These are phyloP conservation scores for Fragaria iinumae DNA, from an alignment of 306 rosid genomes.

Conservation along the genomic window DNA sequence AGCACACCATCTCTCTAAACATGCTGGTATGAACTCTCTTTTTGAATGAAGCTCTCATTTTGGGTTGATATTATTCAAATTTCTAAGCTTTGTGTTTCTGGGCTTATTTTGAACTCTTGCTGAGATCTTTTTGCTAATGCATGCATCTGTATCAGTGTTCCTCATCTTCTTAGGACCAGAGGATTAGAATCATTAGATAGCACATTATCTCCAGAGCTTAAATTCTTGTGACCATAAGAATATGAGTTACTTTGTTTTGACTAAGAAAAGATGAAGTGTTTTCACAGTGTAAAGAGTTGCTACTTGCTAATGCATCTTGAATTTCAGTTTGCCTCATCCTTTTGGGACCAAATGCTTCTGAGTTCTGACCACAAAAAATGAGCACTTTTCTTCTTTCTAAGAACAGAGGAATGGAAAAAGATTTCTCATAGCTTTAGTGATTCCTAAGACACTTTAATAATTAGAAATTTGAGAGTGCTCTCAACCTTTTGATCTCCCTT, in stretches of 20 bases:
- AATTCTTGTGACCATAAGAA: constrained; percentile 31
- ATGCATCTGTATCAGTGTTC: not conserved
- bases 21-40: constrained; percentile 57
- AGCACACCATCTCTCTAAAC: constrained; percentile 86
- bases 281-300: not conserved
- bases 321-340: constrained; percentile 24
- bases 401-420: not conserved
- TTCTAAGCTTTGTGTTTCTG: constrained; percentile 2
- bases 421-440: constrained; percentile 13
- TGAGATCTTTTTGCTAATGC: not conserved
- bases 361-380: constrained; percentile 33
- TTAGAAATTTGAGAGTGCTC: constrained; percentile 1
- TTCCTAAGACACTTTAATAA: constrained; percentile 30
- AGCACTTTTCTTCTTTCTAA: constrained; percentile 14
- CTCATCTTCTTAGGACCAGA: constrained; percentile 22
- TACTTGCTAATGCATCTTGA: not conserved
- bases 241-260: constrained; percentile 3
- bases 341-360: constrained; percentile 27
- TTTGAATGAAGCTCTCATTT: not conserved
- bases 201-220: not conserved
- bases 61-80: constrained; percentile 7
- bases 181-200: not conserved
- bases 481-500: constrained; percentile 26
- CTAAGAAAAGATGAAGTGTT: not conserved
- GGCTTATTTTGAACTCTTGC: not conserved